Percentiles rank a stretch among this genome's conserved stretches.
Evolutionary conservation across 306 rosid species (phyloP).

Genomic region (Cyclanthera cordifolia): DNA sequence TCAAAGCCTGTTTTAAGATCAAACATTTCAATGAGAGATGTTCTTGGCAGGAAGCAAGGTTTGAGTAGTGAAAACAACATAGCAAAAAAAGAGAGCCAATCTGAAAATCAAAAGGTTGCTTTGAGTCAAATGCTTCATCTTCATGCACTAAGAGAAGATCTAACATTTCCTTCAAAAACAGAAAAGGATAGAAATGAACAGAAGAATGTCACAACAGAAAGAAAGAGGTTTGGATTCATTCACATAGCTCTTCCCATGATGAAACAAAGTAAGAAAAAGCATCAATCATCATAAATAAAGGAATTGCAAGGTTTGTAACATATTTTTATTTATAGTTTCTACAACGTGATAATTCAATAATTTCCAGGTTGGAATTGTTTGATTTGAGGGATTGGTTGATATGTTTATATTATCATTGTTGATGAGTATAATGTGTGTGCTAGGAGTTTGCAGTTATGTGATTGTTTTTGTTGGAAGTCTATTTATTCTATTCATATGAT

Average conservation of each 20-base stretch:
- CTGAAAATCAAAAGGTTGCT: conserved; percentile 58
- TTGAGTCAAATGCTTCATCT: conserved; percentile 87
- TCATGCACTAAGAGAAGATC: conserved; percentile 54
- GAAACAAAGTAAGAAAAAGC: conserved; percentile 52
- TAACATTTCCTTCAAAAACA: conserved; percentile 32
- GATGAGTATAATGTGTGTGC: conserved; percentile 3
- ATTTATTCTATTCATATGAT: background rate
- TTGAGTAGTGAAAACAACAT: conserved; percentile 30
- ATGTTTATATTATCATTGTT: background rate
- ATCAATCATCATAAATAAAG: conserved; percentile 15
- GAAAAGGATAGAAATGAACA: conserved; percentile 45
- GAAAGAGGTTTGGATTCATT: conserved; percentile 83
- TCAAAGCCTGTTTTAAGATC: conserved; percentile 43
- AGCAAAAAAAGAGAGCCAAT: conserved; percentile 25
- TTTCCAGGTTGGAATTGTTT: background rate
- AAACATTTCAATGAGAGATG: conserved; percentile 74
- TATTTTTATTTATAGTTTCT: conserved; percentile 1
- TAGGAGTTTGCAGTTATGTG: background rate
- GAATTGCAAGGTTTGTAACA: conserved; percentile 4
- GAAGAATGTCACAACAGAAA: conserved; percentile 39
- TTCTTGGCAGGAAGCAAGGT: conserved; percentile 70
- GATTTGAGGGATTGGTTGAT: background rate
- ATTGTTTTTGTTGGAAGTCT: background rate
- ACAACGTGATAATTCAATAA: conserved; percentile 3
- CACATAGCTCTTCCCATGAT: conserved; percentile 69